Conservation (phyloP, 225 moss, liverwort and hornwort species). For the Pleurozium schreberi region DNA sequence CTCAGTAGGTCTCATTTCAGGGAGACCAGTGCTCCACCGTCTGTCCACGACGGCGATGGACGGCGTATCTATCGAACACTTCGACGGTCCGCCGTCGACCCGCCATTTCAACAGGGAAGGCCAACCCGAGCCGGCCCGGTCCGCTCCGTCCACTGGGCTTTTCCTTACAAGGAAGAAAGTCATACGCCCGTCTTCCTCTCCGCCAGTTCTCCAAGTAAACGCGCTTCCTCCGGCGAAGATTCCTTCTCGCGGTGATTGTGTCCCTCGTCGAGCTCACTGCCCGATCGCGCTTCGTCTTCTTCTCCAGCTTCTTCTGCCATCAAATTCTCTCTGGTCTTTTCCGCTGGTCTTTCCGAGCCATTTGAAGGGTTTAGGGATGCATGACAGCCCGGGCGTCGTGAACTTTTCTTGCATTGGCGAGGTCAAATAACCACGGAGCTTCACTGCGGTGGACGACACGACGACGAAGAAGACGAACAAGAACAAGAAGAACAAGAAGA, state of each 20-base stretch:
- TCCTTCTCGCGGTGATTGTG: not conserved
- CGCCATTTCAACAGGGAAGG: not conserved
- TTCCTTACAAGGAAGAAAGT: not conserved
- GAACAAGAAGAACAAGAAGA: not conserved
- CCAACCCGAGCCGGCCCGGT: not conserved
- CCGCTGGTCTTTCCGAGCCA: not conserved
- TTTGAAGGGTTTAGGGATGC: not conserved
- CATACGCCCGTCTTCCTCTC: not conserved
- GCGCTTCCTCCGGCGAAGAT: not conserved
- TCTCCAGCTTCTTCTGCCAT: not conserved
- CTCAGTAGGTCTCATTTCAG: not conserved
- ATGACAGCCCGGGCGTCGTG: too few relatives aligned
- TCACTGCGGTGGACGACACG: not conserved
- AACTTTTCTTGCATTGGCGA: not conserved
- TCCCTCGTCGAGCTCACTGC: not conserved
- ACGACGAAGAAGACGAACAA: not conserved
- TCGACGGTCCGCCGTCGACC: not conserved
- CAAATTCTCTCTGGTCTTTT: not conserved
- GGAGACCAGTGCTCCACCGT: not conserved
- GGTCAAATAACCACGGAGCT: not conserved
- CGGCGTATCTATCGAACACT: not conserved
- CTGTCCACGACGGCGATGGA: not conserved
- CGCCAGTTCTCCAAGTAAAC: not conserved
- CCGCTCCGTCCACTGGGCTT: not conserved
- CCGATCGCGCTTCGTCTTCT: not conserved